A percentile compares a stretch with the other conserved stretches of the same genome.
phyloP scores from a whole-genome alignment of 352 stramenopile species.

The Phytophthora macrochlamydospora region DNA sequence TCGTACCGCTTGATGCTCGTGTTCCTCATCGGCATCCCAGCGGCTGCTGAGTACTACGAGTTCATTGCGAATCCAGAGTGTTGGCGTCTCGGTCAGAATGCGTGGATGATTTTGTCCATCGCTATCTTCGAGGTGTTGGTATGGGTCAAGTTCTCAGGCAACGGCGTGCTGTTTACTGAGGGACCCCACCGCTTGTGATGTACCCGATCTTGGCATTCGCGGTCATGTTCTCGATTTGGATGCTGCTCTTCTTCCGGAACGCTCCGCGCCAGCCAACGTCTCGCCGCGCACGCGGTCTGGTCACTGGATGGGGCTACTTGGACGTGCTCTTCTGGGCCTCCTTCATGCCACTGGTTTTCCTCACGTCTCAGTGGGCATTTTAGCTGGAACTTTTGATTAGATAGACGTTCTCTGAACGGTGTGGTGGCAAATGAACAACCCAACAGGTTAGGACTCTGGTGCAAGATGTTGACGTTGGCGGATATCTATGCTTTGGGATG shows the following conservation, averaged over 20 bases:
- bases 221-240: constrained; percentile 77
- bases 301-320: constrained; percentile 61
- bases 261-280: constrained; percentile 12
- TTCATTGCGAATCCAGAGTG: constrained; percentile 84
- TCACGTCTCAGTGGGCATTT: constrained; percentile 87
- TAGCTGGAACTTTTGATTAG: constrained; percentile 20
- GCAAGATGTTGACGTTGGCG: no score
- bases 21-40: constrained; percentile 83
- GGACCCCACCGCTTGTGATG: constrained; percentile 59
- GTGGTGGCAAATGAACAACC: no score
- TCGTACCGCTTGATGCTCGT: constrained; percentile 76
- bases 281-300: constrained; percentile 20
- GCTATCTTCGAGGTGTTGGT: constrained; percentile 78
- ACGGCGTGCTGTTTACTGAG: constrained; percentile 64
- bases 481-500: no score
- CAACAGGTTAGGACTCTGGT: no score
- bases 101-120: constrained; percentile 86
- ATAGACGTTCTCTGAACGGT: not conserved
- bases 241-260: constrained; percentile 74
- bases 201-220: constrained; percentile 67
- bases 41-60: constrained; percentile 87
- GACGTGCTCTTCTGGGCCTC: constrained; percentile 89
- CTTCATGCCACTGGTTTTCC: constrained; percentile 77
- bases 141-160: constrained; percentile 81
- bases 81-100: constrained; percentile 78